Evolutionary conservation across 345 rosid genomes (phyloP).

Genomic region (Jatropha curcas): DNA sequence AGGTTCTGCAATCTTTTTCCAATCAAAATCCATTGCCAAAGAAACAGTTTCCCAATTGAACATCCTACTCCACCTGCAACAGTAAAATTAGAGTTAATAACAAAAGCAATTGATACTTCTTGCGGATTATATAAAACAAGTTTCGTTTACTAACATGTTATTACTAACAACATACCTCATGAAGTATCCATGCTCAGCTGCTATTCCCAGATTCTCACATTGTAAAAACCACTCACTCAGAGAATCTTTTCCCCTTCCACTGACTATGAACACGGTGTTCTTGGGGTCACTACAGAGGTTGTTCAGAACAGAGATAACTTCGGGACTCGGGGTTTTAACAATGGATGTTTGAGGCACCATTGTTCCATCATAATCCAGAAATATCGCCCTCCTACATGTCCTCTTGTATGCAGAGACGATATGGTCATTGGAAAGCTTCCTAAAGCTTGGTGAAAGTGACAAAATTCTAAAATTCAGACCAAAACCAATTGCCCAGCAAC

Average conservation of each 20-base stretch:
- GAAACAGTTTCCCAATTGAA: slow-evolving; percentile 54
- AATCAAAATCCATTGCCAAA: slow-evolving; percentile 43
- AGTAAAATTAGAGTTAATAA: background rate
- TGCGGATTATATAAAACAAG: background rate
- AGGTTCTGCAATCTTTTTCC: slow-evolving; percentile 59
- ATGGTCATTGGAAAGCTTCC: slow-evolving; percentile 38
- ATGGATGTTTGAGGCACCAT: slow-evolving; percentile 40
- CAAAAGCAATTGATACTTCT: background rate
- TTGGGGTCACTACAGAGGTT: slow-evolving; percentile 38
- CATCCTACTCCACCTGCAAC: slow-evolving; percentile 48
- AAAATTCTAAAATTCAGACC: slow-evolving; percentile 43
- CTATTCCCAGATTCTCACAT: slow-evolving; percentile 43
- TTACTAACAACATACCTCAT: slow-evolving; percentile 13
- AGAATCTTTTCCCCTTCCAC: slow-evolving; percentile 41
- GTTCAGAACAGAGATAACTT: slow-evolving; percentile 31
- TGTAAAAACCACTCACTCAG: slow-evolving; percentile 38
- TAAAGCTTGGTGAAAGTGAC: slow-evolving; percentile 42
- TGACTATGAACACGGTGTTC: slow-evolving; percentile 46
- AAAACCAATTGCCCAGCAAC: slow-evolving; percentile 46
- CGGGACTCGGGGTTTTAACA: slow-evolving; percentile 29
- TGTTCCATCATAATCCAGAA: slow-evolving; percentile 53
- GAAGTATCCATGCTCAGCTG: slow-evolving; percentile 52
- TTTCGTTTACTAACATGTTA: background rate
- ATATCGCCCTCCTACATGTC: slow-evolving; percentile 38
- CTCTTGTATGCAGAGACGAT: slow-evolving; percentile 39